A percentile compares a stretch with the other conserved stretches of the same genome.
These are phyloP conservation scores for Kondoa malvinella DNA, from an alignment of 768 basidiomycete genomes.

Conservation along the genomic window DNA sequence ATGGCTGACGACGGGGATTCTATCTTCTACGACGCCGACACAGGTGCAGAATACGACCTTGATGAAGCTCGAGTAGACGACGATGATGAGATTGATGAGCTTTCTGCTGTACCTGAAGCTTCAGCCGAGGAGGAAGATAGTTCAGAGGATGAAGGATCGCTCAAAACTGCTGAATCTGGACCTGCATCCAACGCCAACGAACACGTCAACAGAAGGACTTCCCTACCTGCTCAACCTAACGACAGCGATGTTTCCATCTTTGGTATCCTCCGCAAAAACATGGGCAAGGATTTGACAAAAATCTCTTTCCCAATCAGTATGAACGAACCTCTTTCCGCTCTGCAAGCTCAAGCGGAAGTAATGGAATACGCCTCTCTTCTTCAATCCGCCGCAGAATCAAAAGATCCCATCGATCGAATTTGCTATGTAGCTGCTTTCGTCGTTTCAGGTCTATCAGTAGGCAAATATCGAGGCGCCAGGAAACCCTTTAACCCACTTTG, in stretches of 20 bases:
- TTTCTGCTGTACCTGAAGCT: background rate
- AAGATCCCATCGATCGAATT: conserved; percentile 61
- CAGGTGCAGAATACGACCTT: background rate
- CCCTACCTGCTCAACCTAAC: conserved; percentile 20
- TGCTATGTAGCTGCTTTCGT: conserved; percentile 89
- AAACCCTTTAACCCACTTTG: conserved; percentile 74
- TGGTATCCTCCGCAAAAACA: conserved; percentile 24
- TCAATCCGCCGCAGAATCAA: conserved; percentile 60
- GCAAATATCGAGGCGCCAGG: conserved; percentile 28
- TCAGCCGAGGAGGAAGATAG: background rate
- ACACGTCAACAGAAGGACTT: conserved; percentile 14
- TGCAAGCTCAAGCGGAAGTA: conserved; percentile 91
- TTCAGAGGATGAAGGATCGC: background rate
- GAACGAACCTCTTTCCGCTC: conserved; percentile 37
- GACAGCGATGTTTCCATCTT: conserved; percentile 24
- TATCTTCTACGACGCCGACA: background rate
- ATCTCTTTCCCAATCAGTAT: background rate
- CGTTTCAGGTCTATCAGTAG: conserved; percentile 68
- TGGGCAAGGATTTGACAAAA: conserved; percentile 22
- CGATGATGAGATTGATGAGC: background rate
- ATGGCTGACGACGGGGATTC: background rate
- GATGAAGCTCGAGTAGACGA: background rate
- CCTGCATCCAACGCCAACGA: background rate
- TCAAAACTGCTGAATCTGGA: background rate
- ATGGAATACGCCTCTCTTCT: conserved; percentile 35